These are phyloP conservation scores for Cerrena zonata DNA, from an alignment of 1,284 basidiomycete species.

Conservation along the genomic window DNA sequence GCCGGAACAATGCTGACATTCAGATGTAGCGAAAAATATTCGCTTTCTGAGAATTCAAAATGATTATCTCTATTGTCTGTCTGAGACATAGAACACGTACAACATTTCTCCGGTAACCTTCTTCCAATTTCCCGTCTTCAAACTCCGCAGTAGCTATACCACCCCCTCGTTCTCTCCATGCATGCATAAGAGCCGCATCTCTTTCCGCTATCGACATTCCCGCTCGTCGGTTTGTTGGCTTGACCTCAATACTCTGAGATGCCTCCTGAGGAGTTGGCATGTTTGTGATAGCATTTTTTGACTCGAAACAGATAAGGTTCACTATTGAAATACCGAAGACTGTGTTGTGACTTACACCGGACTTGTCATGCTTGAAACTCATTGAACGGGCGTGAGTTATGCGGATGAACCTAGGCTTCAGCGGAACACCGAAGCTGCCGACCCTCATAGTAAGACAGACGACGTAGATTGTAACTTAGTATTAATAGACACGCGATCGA, in stretches of 20 bases:
- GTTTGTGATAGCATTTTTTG: background rate
- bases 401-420: too few species aligned
- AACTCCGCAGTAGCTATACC: slow-evolving; percentile 21
- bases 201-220: slow-evolving; percentile 17
- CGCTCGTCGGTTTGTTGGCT: background rate
- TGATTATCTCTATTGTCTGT: slow-evolving; percentile 2
- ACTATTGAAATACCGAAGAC: background rate
- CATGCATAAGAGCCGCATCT: slow-evolving; percentile 18
- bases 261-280: background rate
- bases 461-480: too few species aligned
- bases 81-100: slow-evolving; percentile 9
- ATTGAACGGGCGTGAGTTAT: too few species aligned
- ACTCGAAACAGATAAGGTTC: too few species aligned
- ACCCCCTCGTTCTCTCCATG: slow-evolving; percentile 19
- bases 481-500: too few species aligned
- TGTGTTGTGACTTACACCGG: background rate
- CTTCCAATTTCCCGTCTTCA: slow-evolving; percentile 20
- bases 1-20: too few species aligned
- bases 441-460: too few species aligned
- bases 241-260: background rate
- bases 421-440: too few species aligned
- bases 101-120: slow-evolving; percentile 18
- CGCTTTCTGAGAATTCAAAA: slow-evolving; percentile 17
- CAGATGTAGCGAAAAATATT: slow-evolving; percentile 22
- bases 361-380: too few species aligned